A percentile compares a stretch with the other conserved stretches of the same genome.
These are phyloP conservation scores for Castanea mollissima DNA, from an alignment of 306 rosid genomes.

Conservation along the genomic window DNA sequence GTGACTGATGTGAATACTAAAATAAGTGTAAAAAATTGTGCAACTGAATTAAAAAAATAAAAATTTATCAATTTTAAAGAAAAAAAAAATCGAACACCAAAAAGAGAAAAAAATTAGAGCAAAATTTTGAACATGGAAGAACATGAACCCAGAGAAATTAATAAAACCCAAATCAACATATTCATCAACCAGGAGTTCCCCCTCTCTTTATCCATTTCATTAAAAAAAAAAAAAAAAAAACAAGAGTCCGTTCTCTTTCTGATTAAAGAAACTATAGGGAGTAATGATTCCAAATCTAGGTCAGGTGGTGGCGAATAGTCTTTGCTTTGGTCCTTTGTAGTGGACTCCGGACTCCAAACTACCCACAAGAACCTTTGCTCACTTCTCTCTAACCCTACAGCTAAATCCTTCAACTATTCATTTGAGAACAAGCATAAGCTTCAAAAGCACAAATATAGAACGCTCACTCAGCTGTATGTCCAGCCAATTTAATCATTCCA, in stretches of 20 bases:
- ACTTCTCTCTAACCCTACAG: slow-evolving; percentile 51
- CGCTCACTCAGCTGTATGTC: slow-evolving; percentile 50
- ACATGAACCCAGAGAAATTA: no score
- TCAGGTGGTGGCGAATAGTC: slow-evolving; percentile 1
- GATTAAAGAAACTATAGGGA: slow-evolving; percentile 51
- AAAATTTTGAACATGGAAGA: no score
- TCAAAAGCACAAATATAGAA: slow-evolving; percentile 52
- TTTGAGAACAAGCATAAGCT: slow-evolving; percentile 45
- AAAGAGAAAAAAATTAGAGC: no score
- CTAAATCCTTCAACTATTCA: slow-evolving; percentile 41
- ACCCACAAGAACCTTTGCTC: slow-evolving; percentile 54
- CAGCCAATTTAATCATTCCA: slow-evolving; percentile 46
- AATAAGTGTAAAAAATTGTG: no score
- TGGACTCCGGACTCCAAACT: slow-evolving; percentile 23
- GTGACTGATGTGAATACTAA: no score
- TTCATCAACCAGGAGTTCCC: no score
- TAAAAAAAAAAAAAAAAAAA: no score
- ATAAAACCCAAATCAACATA: no score
- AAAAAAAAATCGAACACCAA: no score
- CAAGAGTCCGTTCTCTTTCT: slow-evolving; percentile 41
- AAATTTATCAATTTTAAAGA: no score
- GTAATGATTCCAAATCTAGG: slow-evolving; percentile 28
- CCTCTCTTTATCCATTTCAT: no score
- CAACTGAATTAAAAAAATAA: no score
- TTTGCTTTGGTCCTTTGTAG: background rate